Evolutionary conservation across 495 filamentous ascomycete genomes (phyloP).

Genomic region (Neurospora africana): DNA sequence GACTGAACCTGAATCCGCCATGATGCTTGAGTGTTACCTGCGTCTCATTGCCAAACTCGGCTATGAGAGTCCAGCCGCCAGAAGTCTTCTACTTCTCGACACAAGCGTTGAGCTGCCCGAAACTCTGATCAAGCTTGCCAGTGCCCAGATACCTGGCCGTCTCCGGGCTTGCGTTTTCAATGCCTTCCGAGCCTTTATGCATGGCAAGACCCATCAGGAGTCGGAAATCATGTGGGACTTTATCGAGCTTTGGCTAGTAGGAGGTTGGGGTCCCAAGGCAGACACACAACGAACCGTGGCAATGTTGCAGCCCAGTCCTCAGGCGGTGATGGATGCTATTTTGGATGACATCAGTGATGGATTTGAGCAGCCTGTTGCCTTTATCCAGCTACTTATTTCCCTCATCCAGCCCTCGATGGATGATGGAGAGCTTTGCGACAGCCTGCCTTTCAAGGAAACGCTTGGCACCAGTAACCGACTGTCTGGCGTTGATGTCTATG

Average conservation of each 20-base stretch:
- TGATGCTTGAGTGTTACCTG: conserved; percentile 91
- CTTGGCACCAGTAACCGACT: conserved; percentile 71
- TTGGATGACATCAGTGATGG: conserved; percentile 51
- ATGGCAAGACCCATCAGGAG: conserved; percentile 46
- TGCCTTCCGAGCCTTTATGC: conserved; percentile 57
- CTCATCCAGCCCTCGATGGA: conserved; percentile 54
- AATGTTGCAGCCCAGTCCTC: conserved; percentile 28
- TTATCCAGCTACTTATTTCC: conserved; percentile 60
- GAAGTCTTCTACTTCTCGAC: conserved; percentile 58
- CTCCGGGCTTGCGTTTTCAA: conserved; percentile 69
- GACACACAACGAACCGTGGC: conserved; percentile 24
- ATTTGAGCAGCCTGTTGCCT: conserved; percentile 74
- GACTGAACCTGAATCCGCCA: conserved; percentile 73
- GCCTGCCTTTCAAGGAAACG: conserved; percentile 76
- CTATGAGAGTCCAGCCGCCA: conserved; percentile 52
- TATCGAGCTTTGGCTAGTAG: conserved; percentile 63
- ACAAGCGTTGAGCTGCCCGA: conserved; percentile 51
- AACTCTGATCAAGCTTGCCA: conserved; percentile 58
- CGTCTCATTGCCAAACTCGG: conserved; percentile 73
- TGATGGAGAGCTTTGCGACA: conserved; percentile 51
- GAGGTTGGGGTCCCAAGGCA: conserved; percentile 31
- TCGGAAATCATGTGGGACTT: conserved; percentile 57
- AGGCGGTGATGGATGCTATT: conserved; percentile 40
- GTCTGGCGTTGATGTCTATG: conserved; percentile 80
- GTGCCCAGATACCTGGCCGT: conserved; percentile 55